Evolutionary conservation across 2,329 filamentous ascomycete genomes (phyloP).

Genomic region (Ophiostoma sp.): DNA sequence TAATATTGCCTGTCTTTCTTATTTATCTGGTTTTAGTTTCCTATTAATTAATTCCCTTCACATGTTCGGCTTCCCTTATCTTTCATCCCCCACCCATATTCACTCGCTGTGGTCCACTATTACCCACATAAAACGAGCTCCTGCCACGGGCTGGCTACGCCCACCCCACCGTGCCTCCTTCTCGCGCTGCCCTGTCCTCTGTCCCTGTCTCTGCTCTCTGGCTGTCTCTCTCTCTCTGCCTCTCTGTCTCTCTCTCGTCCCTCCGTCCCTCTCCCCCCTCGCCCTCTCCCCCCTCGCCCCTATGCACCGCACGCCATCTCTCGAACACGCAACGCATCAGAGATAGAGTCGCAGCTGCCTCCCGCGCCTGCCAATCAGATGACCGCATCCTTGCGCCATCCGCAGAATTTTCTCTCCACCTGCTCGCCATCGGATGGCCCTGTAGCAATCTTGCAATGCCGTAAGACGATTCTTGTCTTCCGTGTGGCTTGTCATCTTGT

Average conservation of each 20-base stretch:
- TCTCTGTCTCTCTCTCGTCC: neutral
- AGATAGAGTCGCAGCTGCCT: conserved; percentile 17
- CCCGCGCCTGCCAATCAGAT: conserved; percentile 13
- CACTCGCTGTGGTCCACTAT: neutral
- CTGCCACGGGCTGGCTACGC: neutral
- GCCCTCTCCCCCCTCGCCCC: neutral
- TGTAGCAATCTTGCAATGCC: neutral
- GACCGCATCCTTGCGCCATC: conserved; percentile 12
- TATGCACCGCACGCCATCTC: neutral
- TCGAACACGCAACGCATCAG: neutral
- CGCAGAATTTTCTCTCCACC: conserved; percentile 12
- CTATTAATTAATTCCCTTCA: neutral
- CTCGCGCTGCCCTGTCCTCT: no score
- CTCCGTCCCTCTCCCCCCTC: neutral
- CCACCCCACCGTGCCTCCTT: neutral
- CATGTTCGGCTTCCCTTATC: neutral
- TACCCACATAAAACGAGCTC: neutral
- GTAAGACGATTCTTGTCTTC: no score
- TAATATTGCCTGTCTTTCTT: neutral
- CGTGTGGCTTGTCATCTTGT: no score
- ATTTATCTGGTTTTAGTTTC: neutral
- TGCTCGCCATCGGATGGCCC: conserved; percentile 5
- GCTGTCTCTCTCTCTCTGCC: neutral
- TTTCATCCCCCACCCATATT: conserved; percentile 9
- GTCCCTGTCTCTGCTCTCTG: neutral